Evolutionary conservation across 768 basidiomycete genomes (phyloP).

Genomic region (Phanerochaete sordida): DNA sequence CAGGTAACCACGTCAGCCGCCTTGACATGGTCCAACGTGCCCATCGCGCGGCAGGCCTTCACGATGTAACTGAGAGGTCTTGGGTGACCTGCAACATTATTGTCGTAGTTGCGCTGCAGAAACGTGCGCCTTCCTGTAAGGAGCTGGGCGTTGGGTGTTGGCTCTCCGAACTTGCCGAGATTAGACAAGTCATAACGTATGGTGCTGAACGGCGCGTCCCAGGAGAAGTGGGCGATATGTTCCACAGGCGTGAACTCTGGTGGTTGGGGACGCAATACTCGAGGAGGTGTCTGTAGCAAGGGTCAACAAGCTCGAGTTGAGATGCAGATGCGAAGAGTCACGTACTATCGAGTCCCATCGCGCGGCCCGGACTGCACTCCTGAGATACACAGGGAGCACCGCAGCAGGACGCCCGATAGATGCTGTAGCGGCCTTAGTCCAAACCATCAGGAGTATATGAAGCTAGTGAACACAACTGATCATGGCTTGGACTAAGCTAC

Average conservation of each 20-base stretch:
- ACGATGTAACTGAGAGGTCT: not conserved
- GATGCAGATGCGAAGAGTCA: too few relatives aligned
- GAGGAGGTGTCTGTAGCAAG: too few relatives aligned
- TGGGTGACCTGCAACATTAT: not conserved
- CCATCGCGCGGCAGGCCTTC: not conserved
- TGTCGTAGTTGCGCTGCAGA: not conserved
- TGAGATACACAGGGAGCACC: too few relatives aligned
- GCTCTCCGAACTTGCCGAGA: not conserved
- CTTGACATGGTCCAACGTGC: not conserved
- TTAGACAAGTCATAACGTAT: constrained; percentile 2
- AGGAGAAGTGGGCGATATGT: constrained; percentile 1
- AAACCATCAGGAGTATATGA: too few relatives aligned
- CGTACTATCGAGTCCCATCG: too few relatives aligned
- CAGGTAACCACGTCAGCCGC: constrained; percentile 7
- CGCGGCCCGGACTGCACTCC: too few relatives aligned
- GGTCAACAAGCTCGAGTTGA: too few relatives aligned
- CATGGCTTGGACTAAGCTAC: too few relatives aligned
- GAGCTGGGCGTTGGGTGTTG: not conserved
- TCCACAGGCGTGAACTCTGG: not conserved
- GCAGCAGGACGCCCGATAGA: too few relatives aligned
- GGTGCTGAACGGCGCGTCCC: not conserved
- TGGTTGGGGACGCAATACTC: too few relatives aligned
- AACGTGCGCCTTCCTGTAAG: not conserved
- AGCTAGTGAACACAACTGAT: too few relatives aligned
- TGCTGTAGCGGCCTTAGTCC: too few relatives aligned